Conservation (phyloP, 2,329 filamentous ascomycete genomes). For the Ophiostoma australiae region DNA sequence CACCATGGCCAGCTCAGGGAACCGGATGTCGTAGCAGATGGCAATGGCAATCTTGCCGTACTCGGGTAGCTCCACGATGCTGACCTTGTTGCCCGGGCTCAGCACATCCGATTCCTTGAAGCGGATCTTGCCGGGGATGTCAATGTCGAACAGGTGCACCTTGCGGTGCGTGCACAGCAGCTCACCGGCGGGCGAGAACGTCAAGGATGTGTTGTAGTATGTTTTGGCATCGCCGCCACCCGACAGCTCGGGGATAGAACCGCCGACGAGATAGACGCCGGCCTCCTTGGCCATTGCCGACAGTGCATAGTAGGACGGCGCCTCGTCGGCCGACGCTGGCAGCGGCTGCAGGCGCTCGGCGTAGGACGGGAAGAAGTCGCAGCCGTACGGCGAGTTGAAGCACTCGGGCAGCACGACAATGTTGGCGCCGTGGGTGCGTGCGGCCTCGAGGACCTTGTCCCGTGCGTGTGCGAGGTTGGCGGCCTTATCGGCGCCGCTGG, state of each 20-base stretch:
- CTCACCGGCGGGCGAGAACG: constrained; percentile 72
- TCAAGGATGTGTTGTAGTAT: constrained; percentile 87
- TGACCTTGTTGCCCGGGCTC: constrained; percentile 76
- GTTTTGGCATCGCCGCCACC: constrained; percentile 37
- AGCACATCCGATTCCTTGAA: constrained; percentile 91
- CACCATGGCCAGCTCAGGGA: constrained; percentile 87
- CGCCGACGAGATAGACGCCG: constrained; percentile 76
- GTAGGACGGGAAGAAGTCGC: constrained; percentile 82
- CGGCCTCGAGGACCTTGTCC: constrained; percentile 76
- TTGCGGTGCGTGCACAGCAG: constrained; percentile 88
- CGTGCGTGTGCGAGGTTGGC: constrained; percentile 78
- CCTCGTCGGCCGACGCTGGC: constrained; percentile 63
- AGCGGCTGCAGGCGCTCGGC: constrained; percentile 79
- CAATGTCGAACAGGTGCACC: constrained; percentile 94
- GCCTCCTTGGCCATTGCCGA: constrained; percentile 73
- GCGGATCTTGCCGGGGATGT: constrained; percentile 89
- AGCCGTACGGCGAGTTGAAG: constrained; percentile 98
- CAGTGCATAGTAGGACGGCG: constrained; percentile 82
- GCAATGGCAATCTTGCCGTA: constrained; percentile 84
- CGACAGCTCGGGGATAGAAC: constrained; percentile 83
- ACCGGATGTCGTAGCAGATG: constrained; percentile 97
- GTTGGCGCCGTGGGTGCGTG: constrained; percentile 63
- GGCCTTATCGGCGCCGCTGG: constrained; percentile 75
- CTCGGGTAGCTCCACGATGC: constrained; percentile 77
- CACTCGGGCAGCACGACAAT: constrained; percentile 94